Evolutionary conservation across 805 yeast species (phyloP), one percentile per base, ranked within the genome.

Genomic region (Yarrowia divulgata): DNA sequence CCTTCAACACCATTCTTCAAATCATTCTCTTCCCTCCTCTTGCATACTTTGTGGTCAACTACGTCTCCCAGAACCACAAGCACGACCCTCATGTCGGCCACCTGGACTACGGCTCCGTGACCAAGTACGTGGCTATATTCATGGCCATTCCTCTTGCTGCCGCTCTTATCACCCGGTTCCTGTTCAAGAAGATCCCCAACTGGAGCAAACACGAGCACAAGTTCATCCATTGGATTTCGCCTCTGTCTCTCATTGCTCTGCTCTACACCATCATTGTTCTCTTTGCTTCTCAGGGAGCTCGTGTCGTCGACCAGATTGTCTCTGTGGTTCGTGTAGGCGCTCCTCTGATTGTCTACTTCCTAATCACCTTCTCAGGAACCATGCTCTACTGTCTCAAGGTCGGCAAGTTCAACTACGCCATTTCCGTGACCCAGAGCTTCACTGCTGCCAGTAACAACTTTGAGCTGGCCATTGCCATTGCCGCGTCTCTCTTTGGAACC

Each of bases 361-460:
- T 81, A 7, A 75, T 85, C 34, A 76, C 83, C 46, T 86, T 86
- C 83, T 82, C 82, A 72, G 82, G 81, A 0, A 79, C 84, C 1
- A 69, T 76, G 46, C 81, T 81, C 69, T 77, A 80, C 70, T 70
- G 72, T 37, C 69, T 69, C 66, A 71, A 71, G 46, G 68, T 69
- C 39, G 73, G 74, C 49, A 40, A 40, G 39, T 70, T 68, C 60
- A 72, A 45, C 58, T 86, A 84, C 73, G 72, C 76, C 8, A 77
- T 78, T 40, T 81, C 82, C 6, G 76, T 81, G 42, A 83, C 88
- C 16, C 89, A 85, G 71, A 78, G 85, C 12, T 85, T 86, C 72
- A 84, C 88, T 3, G 87, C 88, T 14, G 84, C 88, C 1, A 83
- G 87, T 6, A 86, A 86, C 73, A 86, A 86, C 73, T 86, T 86